Evolutionary conservation across 192 early-diverging fungal genomes (phyloP).

Genomic region (Mortierella alpina): DNA sequence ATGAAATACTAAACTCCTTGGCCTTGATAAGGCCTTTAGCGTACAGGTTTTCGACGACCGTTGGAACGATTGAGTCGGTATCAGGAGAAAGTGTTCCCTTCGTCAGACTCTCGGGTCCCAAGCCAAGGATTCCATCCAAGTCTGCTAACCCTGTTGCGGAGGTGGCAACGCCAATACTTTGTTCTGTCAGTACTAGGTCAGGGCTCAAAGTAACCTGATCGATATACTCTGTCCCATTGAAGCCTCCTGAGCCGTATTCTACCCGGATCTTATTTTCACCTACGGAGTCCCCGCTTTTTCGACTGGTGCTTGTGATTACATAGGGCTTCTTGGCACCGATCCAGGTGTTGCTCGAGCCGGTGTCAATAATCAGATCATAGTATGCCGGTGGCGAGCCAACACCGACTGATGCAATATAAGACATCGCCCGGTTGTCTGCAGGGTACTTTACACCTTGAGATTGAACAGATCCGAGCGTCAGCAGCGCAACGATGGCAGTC

Average conservation of each 20-base stretch:
- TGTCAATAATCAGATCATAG: constrained; percentile 44
- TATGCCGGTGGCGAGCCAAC: constrained; percentile 28
- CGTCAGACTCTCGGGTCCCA: constrained; percentile 4
- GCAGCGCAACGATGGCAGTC: too few species aligned
- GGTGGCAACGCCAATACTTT: constrained; percentile 27
- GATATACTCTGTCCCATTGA: constrained; percentile 29
- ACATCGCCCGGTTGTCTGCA: constrained; percentile 29
- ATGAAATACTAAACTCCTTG: constrained; percentile 34
- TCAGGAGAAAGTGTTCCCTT: background rate
- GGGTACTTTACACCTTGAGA: background rate
- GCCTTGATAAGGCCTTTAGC: constrained; percentile 5
- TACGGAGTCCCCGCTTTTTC: constrained; percentile 4
- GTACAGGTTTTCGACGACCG: constrained; percentile 23
- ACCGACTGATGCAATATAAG: constrained; percentile 16
- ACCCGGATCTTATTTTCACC: constrained; percentile 20
- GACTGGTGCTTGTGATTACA: background rate
- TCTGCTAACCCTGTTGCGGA: constrained; percentile 10
- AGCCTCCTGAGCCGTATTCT: constrained; percentile 30
- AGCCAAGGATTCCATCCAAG: constrained; percentile 2
- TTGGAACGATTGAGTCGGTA: constrained; percentile 20
- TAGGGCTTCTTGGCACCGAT: constrained; percentile 4
- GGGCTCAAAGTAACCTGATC: constrained; percentile 12
- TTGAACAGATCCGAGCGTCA: too few species aligned
- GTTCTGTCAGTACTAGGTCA: background rate
- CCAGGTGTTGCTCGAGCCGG: constrained; percentile 47